Evolutionary conservation across 1,139 yeast genomes (phyloP), one percentile per base, ranked within the genome.

Genomic region (Hyphopichia khmerensis): DNA sequence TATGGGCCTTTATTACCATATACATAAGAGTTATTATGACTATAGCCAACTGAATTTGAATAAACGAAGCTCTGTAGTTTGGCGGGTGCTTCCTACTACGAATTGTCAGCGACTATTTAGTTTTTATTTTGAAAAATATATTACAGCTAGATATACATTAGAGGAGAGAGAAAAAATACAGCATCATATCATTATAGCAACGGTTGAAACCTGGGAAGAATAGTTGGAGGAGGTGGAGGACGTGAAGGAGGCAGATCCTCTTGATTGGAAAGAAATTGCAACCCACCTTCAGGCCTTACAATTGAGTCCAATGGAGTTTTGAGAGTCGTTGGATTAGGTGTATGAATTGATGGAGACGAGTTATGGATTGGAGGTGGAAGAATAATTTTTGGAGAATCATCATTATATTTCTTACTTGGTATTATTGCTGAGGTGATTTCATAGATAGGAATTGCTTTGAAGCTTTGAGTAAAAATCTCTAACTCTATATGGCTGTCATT

Each of bases 131-230:
- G n/a, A n/a, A n/a, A 21, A 21, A 21, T 21, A 21, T 21, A 21
- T 21, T 21, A 21, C 24, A 21, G 8, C 8, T 6, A 21, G 24
- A 21, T 21, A 6, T 21, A 21, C 24, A 21, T n/a, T n/a, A n/a
- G n/a, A n/a, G 24, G 8, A 21, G 24, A 21, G 8, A 7, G 4
- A 9, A 26, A 26, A 8, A 26, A 26, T 26, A 26, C n/a, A 26
- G 10, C n/a, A 26, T 26, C 4, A 29, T n/a, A 29, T 19, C 16
- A 3, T 40, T 48, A 67, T 36, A 69, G 52, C 30, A 69, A 56
- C 2, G 75, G 75, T 42, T 69, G 75, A 54, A 69, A 69, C 42
- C 55, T 57, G 14, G 75, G 75, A 10, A 67, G 49, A 4, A 63
- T 49, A 21, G 24, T 5, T 6, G 24, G 24, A 21, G 55, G 63